Evolutionary conservation across 192 early-diverging fungal species (phyloP).

Genomic region (Linnemannia zychae): DNA sequence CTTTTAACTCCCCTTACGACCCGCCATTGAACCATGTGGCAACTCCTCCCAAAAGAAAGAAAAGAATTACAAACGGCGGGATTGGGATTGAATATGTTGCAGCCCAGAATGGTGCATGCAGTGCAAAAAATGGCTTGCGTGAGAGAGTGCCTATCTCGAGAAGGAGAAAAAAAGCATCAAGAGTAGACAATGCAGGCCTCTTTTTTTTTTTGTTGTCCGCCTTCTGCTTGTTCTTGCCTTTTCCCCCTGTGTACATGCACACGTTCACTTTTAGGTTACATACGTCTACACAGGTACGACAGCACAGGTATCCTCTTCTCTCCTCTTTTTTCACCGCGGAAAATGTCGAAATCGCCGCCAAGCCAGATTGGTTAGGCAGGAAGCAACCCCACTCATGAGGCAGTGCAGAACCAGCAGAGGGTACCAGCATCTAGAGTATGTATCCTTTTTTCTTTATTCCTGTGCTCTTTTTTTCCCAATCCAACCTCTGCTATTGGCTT

Average conservation of each 20-base stretch:
- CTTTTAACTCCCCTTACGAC: neutral
- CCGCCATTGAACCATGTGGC: neutral
- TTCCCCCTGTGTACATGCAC: neutral
- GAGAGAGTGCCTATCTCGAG: too few relatives aligned
- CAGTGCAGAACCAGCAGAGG: conserved; percentile 1
- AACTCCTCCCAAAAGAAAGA: neutral
- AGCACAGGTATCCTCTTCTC: conserved; percentile 2
- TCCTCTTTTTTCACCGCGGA: neutral
- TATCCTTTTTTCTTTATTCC: neutral
- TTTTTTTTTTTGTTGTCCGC: neutral
- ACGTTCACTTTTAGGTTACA: neutral
- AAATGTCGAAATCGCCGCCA: neutral
- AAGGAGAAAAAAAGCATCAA: too few relatives aligned
- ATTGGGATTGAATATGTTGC: too few relatives aligned
- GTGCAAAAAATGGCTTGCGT: too few relatives aligned
- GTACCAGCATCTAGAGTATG: neutral
- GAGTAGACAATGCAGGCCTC: too few relatives aligned
- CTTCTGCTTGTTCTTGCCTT: neutral
- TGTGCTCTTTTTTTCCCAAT: conserved; percentile 11
- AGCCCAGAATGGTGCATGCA: too few relatives aligned
- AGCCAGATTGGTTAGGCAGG: neutral
- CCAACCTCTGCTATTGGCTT: neutral
- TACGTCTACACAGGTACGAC: neutral
- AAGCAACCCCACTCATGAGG: neutral
- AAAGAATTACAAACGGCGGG: too few relatives aligned